Percentiles rank a stretch among this genome's conserved stretches.
phyloP scores from a whole-genome alignment of 2,329 filamentous ascomycete species.

The Trichoderma atrobrunneum region DNA sequence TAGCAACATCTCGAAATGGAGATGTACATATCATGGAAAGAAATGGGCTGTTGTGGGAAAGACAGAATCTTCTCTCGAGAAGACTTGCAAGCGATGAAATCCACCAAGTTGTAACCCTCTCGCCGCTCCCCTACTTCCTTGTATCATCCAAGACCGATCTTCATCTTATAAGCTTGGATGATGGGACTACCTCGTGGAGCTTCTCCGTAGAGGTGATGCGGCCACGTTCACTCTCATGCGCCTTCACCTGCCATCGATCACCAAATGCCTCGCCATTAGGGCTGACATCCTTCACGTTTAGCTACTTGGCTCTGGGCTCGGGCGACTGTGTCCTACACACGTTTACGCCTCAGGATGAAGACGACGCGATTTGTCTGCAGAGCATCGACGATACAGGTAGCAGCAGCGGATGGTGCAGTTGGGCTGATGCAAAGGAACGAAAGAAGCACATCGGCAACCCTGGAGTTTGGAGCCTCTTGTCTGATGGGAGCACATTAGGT shows the following conservation, averaged over 20 bases:
- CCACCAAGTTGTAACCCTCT: constrained; percentile 57
- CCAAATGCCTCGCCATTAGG: constrained; percentile 53
- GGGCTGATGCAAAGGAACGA: constrained; percentile 50
- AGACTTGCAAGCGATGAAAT: constrained; percentile 47
- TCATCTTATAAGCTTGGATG: constrained; percentile 52
- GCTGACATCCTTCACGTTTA: constrained; percentile 61
- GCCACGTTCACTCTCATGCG: constrained; percentile 57
- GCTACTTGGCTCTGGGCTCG: constrained; percentile 58
- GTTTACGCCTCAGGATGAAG: constrained; percentile 54
- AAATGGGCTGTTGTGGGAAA: constrained; percentile 48
- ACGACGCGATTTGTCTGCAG: constrained; percentile 56
- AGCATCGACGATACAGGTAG: constrained; percentile 36
- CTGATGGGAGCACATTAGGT: constrained; percentile 60
- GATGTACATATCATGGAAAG: constrained; percentile 48
- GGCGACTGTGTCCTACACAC: constrained; percentile 64
- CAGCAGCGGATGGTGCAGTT: constrained; percentile 46
- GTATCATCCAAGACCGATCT: constrained; percentile 57
- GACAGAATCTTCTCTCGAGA: constrained; percentile 42
- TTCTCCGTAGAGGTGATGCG: constrained; percentile 59
- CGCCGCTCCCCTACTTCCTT: constrained; percentile 58
- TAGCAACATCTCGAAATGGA: constrained; percentile 50
- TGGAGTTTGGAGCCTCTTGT: constrained; percentile 62
- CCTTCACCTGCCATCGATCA: constrained; percentile 47
- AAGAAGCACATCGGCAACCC: constrained; percentile 58
- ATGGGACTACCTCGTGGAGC: constrained; percentile 53